Base-by-base conservation (phyloP, 2,329 filamentous ascomycete species). In the Penicillium frequentans region DNA sequence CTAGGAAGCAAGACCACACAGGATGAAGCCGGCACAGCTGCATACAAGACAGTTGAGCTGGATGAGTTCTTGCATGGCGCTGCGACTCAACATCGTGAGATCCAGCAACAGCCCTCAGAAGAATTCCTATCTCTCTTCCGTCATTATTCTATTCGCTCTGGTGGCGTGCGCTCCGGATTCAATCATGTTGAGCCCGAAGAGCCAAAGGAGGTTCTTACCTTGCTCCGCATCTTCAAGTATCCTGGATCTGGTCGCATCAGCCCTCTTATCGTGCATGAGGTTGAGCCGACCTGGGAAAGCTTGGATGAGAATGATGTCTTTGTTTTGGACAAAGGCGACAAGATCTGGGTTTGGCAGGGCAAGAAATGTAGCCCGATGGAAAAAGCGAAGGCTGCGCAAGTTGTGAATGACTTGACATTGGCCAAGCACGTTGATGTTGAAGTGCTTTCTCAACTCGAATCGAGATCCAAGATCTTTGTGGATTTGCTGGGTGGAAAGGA, bases 341-440 rank as follows among this genome's bases (percentile, higher is more conserved):
- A 88, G 75, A 86, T 89, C 62, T 88, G 84, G 80, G 84, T 88
- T 4, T 90, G 87, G 87, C 87, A 89, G 74, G 87, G 87, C 50
- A 80, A 79, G 64, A 79, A 79, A 43, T 87, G 85, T 68, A 86
- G 82, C 47, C 86, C 86, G 0, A 87, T 88, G 84, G 87, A 90
- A 67, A 89, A 87, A 75, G 82, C 83, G 45, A 87, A 86, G 73
- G 85, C 86, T 0, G 86, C 86, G 0, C 85, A 87, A 68, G 84
- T 89, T 2, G 86, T 89, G 5, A 82, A 87, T 52, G 68, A 72
- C 23, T 61, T 72, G 65, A 87, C 82, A 0, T 72, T 84, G 8
- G 85, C 84, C 13, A 89, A 88, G 67, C 70, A 86, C 61, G 68
- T 84, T 45, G 84, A 88, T 53, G 84, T 88, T 26, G 86, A 89